Evolutionary conservation across 116 monocot genomes (phyloP), one percentile per base, ranked within the genome.

Genomic region (Cymodocea nodosa): DNA sequence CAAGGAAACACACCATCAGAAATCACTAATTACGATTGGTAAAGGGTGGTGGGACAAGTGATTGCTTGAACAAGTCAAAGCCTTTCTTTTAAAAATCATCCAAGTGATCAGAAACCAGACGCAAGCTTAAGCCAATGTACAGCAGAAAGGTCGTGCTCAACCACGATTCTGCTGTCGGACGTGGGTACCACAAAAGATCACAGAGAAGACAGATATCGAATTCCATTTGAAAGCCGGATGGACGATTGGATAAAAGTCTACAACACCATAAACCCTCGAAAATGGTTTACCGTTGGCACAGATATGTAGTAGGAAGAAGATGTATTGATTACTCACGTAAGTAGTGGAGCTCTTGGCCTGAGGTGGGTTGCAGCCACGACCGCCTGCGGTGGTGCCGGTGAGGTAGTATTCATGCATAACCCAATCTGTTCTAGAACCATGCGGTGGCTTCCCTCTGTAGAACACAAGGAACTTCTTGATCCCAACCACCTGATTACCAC

Each of bases 331-430:
- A 6, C 65, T 65, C 51, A 65, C 65, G 25, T 51, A 65, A 25
- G 65, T 65, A 4, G 65, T 11, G 23, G 20, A 15, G 20, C 16
- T 64, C 40, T 64, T 50, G 35, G n/a, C 51, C 22, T 15, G 50
- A 11, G 65, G 6, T 15, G 51, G 50, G 48, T 22, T 51, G 30
- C 3, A 23, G 11, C 23, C 18, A 12, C 15, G 14, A 23, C 5
- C 23, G 3, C 18, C 24, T 10, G 16, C 23, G 39, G 37, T 39
- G 7, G 62, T 39, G 61, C 64, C 52, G 52, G 67, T 53, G n/a
- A 79, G 79, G 60, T 79, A 69, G 58, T 87, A 92, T 58, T 92
- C 92, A 58, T 92, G 87, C 92, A 92, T 92, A 34, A 82, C 51
- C 92, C 92, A 92, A 18, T 79, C 72, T 14, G 84, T 82, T 8